Evolutionary conservation across 140 eudicot genomes (phyloP), one percentile per base, ranked within the genome.

Genomic region (Flaveria floridana): DNA sequence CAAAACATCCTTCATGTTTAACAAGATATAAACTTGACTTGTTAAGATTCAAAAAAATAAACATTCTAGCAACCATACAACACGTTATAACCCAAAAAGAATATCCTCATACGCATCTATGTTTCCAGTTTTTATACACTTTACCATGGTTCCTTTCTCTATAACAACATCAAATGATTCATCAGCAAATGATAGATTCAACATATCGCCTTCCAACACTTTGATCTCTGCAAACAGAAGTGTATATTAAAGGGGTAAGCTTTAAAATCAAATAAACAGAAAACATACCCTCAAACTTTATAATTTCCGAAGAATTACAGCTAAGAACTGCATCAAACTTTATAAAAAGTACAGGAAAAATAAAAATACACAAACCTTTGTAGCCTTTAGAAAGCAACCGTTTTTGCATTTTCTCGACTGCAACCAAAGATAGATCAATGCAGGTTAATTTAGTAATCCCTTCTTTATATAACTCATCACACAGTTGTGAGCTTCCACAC

Each of bases 101-200:
- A 58, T 34, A 81, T 70, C 72, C 30, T 16, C 3, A 41, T 19
- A 44, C 23, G 72, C 52, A 65, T 74, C n/a, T 34, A 63, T 34
- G 42, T 8, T 71, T 61, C 11, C 7, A 73, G 28, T 61, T 26
- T 30, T 73, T 34, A 46, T 25, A 46, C 0, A 58, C 16, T 70
- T 82, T 86, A 90, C 99, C 97, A 88, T 90, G 14, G 99, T 90
- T 82, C 99, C 99, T 84, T 93, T 93, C 86, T 93, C 99, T 59
- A 93, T 82, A 80, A 93, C 97, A 57, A 90, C 97, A 83, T 90
- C 99, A 73, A 93, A 93, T 3, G 87, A 78, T 53, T 88, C 97
- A 57, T 90, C 84, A 11, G 79, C 71, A 80, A 90, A 93, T 34
- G 97, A 90, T 62, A 93, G 89, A 80, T 90, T 89, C 75, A 90